Conservation (phyloP, 1,139 yeast species). For the Saccharomyces pastorianus region DNA sequence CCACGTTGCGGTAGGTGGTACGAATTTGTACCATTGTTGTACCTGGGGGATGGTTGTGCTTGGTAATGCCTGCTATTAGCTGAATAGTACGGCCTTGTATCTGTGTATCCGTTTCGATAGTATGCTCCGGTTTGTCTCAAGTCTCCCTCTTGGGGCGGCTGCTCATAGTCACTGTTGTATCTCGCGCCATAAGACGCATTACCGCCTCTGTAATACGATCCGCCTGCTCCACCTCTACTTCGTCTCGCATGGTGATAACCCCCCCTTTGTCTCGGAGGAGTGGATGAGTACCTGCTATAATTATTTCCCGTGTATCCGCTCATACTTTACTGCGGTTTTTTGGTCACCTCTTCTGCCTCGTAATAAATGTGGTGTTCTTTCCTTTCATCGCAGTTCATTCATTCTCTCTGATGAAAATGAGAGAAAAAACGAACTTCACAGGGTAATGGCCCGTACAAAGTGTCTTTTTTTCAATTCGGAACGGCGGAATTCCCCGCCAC, state of each 20-base stretch:
- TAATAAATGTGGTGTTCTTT: not conserved
- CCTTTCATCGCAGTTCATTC: not conserved
- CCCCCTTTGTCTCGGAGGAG: not conserved
- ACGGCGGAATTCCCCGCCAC: not conserved
- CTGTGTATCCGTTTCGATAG: not conserved
- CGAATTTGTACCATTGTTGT: not conserved
- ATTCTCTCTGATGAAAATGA: not conserved
- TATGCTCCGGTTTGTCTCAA: not conserved
- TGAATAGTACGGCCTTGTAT: not conserved
- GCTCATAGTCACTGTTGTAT: not conserved
- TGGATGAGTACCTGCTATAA: not conserved
- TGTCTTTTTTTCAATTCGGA: not conserved
- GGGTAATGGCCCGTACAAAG: not conserved
- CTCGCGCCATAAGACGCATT: conserved; percentile 1
- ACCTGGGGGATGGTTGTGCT: not conserved
- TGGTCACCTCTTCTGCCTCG: not conserved
- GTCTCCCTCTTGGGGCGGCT: not conserved
- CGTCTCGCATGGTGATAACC: not conserved
- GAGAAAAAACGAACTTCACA: not conserved
- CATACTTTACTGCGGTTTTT: not conserved
- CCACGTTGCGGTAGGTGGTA: not conserved
- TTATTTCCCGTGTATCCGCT: conserved; percentile 1
- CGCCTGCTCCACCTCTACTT: not conserved
- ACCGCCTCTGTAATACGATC: conserved; percentile 1
- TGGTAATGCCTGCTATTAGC: not conserved